Base-by-base conservation (phyloP, 2,329 filamentous ascomycete genomes). In the Xylariaceae sp. region DNA sequence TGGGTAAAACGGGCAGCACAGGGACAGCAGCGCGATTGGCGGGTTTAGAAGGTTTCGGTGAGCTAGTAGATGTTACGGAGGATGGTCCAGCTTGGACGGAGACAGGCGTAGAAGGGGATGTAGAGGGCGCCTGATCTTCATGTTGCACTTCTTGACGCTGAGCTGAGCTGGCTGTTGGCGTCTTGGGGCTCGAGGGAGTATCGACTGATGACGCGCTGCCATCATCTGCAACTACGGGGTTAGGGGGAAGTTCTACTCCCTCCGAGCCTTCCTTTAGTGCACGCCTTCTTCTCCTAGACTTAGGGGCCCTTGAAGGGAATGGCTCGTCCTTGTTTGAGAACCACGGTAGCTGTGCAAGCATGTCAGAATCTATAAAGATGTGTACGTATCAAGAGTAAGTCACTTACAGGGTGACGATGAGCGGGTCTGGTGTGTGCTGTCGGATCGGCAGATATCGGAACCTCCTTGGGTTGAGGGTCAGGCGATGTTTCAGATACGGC, bases 321-420 rank as follows among this genome's bases (percentile, higher is more conserved):
- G 73, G 69, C 28, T 69, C 60, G 31, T 80, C 76, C 3, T 79
- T 77, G 31, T 67, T 68, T 1, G 81, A 83, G 22, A 75, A 62
- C 82, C 82, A 86, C 10, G 83, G 83, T 10, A 86, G 69, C 80
- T 84, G 52, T 12, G 22, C 22, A 28, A 28, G 22, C 22, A 28
- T 7, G 22, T 28, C 7, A 28, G 22, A 28, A 7, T 28, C 22
- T 28, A 28, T 28, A 4, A 4, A 5, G 22, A n/a, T 28, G 22
- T 28, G 22, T 28, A 28, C 22, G 7, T 28, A 28, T 28, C 22
- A 28, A 28, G 22, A 7, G 7, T 28, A 10, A 9, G 34, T 31
- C 53, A 74, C 79, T 75, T 71, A 83, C 81, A 22, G 79, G 34
- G 34, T 38, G 34, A 14, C 13, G 13, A 38, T 16, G 34, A 13